These are phyloP conservation scores for Aspergillus sp. DNA, from an alignment of 2,329 filamentous ascomycete species.

Conservation along the genomic window DNA sequence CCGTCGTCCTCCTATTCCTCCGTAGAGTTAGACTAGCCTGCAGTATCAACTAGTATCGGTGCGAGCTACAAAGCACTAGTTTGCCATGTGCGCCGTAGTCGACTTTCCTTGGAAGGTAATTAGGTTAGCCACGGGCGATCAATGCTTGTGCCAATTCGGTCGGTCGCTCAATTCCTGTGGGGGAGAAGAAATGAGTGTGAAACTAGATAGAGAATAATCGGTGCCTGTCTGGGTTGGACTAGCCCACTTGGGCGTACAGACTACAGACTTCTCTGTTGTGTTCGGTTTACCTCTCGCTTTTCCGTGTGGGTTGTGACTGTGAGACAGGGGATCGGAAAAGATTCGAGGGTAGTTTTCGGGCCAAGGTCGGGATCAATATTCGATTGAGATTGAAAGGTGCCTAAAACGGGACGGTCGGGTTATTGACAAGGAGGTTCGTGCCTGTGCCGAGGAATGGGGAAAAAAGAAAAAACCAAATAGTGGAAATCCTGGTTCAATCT, in stretches of 20 bases:
- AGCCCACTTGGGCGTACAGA: no score
- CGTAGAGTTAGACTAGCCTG: background rate
- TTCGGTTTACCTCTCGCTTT: no score
- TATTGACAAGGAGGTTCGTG: background rate
- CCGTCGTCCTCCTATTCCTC: no score
- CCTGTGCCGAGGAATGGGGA: background rate
- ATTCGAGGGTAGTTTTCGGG: background rate
- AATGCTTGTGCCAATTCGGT: background rate
- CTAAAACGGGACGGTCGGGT: background rate
- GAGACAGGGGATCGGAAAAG: no score
- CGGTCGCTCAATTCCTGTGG: background rate
- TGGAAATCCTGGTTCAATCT: no score
- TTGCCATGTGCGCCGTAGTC: background rate
- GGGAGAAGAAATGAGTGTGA: background rate
- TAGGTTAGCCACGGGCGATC: background rate
- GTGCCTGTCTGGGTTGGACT: no score
- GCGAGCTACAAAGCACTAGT: background rate
- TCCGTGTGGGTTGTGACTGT: no score
- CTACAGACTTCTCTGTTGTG: no score
- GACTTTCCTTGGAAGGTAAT: background rate
- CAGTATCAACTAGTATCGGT: background rate
- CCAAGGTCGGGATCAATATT: background rate
- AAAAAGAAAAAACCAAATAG: no score
- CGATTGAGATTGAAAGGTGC: background rate
- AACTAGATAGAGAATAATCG: background rate